phyloP scores from a whole-genome alignment of 1,139 yeast genomes.

The Trichomonascaceae sp. region DNA sequence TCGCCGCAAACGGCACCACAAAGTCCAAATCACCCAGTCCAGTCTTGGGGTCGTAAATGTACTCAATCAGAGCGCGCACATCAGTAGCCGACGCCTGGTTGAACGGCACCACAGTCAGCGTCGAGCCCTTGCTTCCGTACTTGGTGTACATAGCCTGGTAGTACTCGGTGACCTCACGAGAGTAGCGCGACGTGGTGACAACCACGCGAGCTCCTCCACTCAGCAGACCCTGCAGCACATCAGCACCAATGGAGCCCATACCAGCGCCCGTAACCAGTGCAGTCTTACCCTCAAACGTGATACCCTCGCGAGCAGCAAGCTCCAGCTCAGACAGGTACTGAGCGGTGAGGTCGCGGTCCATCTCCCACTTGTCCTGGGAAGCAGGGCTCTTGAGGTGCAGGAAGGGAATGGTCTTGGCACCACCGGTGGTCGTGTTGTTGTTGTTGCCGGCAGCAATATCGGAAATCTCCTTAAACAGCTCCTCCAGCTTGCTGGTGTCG shows the following conservation, averaged over 20 bases:
- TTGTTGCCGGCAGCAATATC: too few relatives aligned
- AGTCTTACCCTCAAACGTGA: conserved; percentile 75
- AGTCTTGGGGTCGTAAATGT: conserved; percentile 78
- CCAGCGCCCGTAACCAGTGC: conserved; percentile 97
- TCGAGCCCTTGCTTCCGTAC: conserved; percentile 83
- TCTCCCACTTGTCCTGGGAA: conserved; percentile 67
- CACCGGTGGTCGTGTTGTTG: too few relatives aligned
- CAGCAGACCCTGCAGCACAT: conserved; percentile 82
- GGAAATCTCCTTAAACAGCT: conserved; percentile 66
- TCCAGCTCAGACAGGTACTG: conserved; percentile 81
- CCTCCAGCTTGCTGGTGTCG: conserved; percentile 53
- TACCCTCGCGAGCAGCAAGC: conserved; percentile 82
- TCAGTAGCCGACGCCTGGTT: conserved; percentile 96
- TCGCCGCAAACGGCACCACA: conserved; percentile 94
- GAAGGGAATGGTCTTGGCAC: conserved; percentile 89
- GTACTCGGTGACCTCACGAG: conserved; percentile 87
- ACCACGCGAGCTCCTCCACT: conserved; percentile 97
- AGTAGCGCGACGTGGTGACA: conserved; percentile 92
- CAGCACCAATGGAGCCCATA: conserved; percentile 97
- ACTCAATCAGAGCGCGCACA: conserved; percentile 72
- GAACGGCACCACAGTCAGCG: conserved; percentile 91
- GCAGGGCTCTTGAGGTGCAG: conserved; percentile 69
- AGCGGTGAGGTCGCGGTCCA: conserved; percentile 67
- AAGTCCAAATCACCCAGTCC: conserved; percentile 95
- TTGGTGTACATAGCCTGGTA: conserved; percentile 89